A percentile compares a stretch with the other conserved stretches of the same genome.
These are phyloP conservation scores for Hypholoma fasciculare DNA, from an alignment of 768 basidiomycete species.

Conservation along the genomic window DNA sequence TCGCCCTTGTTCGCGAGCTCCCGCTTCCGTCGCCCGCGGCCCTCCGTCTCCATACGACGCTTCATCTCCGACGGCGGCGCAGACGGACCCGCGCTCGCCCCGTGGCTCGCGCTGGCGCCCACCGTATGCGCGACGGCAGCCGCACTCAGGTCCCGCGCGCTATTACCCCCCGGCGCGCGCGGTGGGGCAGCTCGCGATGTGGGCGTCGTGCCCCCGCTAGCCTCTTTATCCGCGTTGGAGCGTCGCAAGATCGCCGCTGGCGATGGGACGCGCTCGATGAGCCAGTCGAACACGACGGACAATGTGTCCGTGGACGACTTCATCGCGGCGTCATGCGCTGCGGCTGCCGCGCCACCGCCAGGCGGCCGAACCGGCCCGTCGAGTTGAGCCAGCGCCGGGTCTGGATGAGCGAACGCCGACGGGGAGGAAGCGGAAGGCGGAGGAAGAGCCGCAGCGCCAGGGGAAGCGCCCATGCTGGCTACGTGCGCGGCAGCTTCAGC, in stretches of 20 bases:
- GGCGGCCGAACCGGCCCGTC: constrained; percentile 25
- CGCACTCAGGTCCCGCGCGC: constrained; percentile 14
- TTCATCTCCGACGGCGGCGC: constrained; percentile 21
- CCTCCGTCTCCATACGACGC: constrained; percentile 24
- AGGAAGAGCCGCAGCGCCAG: too few species aligned
- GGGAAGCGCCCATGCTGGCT: too few species aligned
- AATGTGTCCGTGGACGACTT: constrained; percentile 71
- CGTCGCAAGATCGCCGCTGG: constrained; percentile 18
- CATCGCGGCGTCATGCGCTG: constrained; percentile 24
- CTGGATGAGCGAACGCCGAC: background rate
- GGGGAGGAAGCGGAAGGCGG: background rate
- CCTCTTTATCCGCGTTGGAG: background rate
- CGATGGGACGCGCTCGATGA: constrained; percentile 67
- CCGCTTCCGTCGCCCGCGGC: constrained; percentile 27
- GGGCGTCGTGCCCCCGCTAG: constrained; percentile 2
- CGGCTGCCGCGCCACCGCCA: background rate
- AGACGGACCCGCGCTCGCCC: background rate
- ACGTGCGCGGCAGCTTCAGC: too few species aligned
- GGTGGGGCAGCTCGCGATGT: background rate
- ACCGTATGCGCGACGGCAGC: constrained; percentile 11
- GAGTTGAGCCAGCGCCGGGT: constrained; percentile 9
- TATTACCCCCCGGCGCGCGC: background rate
- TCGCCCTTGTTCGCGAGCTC: constrained; percentile 71
- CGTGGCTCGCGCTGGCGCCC: background rate
- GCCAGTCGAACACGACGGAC: constrained; percentile 78